Base-by-base conservation (phyloP, 257 asterid species). In the Buddleja alternifolia region DNA sequence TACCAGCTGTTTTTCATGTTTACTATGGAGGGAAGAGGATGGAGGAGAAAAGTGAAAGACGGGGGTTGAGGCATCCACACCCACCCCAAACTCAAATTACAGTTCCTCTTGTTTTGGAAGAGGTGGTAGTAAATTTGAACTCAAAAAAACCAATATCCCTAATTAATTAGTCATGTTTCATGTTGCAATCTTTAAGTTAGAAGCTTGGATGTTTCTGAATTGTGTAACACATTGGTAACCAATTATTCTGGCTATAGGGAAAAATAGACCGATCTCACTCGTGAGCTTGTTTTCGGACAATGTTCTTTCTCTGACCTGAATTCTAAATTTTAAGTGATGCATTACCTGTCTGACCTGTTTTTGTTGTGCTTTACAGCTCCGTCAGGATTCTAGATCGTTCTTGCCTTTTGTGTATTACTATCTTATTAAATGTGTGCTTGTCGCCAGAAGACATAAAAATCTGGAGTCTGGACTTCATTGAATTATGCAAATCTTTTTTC, bases 381-480 rank as follows among this genome's bases (percentile, higher is more conserved):
- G 16, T 29, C 19, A 59, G 67, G 44, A 60, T 39, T 19, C 37
- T 58, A 17, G 16, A 44, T 47, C 19, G 8, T 63, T 8, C 40
- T 23, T 44, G 20, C 37, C 36, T 14, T 44, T 15, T 17, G 9
- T 47, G 34, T 64, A 11, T 20, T 61, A 45, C 9, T 17, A 4
- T 21, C 20, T 52, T 39, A 47, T 63, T 36, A 36, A 12, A 8
- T 29, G 34, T 48, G 36, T 23, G 4, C 7, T 66, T 60, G 12
- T 63, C 65, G 48, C 47, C 14, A 37, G 44, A 45, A 46, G 61
- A 48, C 47, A 12, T 70, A 32, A 47, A 24, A 47, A 24, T 53
- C 36, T 47, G 70, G 58, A 60, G 52, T 67, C 59, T 63, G 32
- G 67, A 60, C 67, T 44, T 55, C 29, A 16, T 67, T 46, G 66